Evolutionary conservation across 176 grass and related monocot species (phyloP), one percentile per base, ranked within the genome.

Genomic region (Tillandsia fasciculata): DNA sequence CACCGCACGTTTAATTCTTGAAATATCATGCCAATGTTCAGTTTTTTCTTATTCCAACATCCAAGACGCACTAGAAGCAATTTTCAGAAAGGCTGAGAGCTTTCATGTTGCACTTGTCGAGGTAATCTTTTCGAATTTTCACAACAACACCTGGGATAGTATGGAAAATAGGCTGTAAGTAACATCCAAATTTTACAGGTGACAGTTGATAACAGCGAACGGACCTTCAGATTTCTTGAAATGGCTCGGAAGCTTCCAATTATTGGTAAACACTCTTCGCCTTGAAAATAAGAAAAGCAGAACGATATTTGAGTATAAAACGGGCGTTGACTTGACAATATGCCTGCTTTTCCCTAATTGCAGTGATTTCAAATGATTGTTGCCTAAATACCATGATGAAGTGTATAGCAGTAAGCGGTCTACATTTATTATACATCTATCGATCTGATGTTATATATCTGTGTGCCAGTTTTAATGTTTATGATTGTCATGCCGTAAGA

Each of bases 361-460:
- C 83, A 85, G 83, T 76, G 48, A 79, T 71, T 52, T 80, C 83
- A 9, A 80, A 75, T 72, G 72, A 63, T 52, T 79, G 63, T 52
- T 76, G 77, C 72, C 59, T 85, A n/a, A 72, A 66, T 68, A 85
- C 77, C 33, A 80, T 76, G 77, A 76, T 85, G 83, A 80, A 85
- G 65, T 85, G 83, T 64, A 85, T 85, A 76, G 76, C 83, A 56
- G 83, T 85, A 56, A 85, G 83, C 52, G 13, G 26, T 10, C 14
- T 13, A 9, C 9, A 47, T 17, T 68, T 76, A 8, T 20, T 50
- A 48, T 10, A 10, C 50, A 14, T 23, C 47, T 68, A 57, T 57
- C 13, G 5, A 17, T 17, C 12, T 57, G 53, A 17, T 15, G 53
- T 57, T 57, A 17, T 61, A 2, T 15, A 22, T 59, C n/a, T 59